Evolutionary conservation across 169 alveolate genomes (phyloP).

Genomic region (Plasmodium ovale): DNA sequence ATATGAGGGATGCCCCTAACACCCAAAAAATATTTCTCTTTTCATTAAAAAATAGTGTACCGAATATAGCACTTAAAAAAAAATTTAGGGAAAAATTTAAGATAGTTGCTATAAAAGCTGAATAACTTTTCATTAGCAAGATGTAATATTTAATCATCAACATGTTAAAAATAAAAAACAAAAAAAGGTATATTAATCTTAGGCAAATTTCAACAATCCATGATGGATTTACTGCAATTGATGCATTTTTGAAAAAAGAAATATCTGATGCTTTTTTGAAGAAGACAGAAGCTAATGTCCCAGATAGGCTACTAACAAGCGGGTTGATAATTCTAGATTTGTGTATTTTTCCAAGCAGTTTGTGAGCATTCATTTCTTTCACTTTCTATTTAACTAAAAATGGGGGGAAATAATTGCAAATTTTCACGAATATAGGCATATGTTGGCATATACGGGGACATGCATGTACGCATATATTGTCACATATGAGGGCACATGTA

Average conservation of each 20-base stretch:
- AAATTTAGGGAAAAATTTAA: conserved; percentile 51
- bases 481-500: neutral
- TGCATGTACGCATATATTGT: neutral
- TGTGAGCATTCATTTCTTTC: conserved; percentile 7
- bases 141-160: conserved; percentile 52
- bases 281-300: conserved; percentile 64
- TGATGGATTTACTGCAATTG: neutral
- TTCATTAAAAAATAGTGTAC: conserved; percentile 49
- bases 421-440: too few species aligned
- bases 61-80: conserved; percentile 65
- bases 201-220: conserved; percentile 18
- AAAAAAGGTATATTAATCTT: conserved; percentile 41
- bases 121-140: conserved; percentile 54
- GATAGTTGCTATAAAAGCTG: conserved; percentile 60
- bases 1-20: conserved; percentile 31
- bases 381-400: conserved; percentile 15
- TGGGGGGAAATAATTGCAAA: conserved; percentile 14
- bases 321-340: conserved; percentile 27
- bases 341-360: neutral
- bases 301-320: conserved; percentile 50
- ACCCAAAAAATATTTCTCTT: conserved; percentile 47
- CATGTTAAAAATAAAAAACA: conserved; percentile 39
- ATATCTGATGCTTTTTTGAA: conserved; percentile 56
- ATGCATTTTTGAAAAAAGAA: neutral
- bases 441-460: neutral